Percentiles rank a stretch among this genome's conserved stretches.
These are phyloP conservation scores for Umbilicaria muhlenbergii DNA, from an alignment of 495 filamentous ascomycete genomes.

Conservation along the genomic window DNA sequence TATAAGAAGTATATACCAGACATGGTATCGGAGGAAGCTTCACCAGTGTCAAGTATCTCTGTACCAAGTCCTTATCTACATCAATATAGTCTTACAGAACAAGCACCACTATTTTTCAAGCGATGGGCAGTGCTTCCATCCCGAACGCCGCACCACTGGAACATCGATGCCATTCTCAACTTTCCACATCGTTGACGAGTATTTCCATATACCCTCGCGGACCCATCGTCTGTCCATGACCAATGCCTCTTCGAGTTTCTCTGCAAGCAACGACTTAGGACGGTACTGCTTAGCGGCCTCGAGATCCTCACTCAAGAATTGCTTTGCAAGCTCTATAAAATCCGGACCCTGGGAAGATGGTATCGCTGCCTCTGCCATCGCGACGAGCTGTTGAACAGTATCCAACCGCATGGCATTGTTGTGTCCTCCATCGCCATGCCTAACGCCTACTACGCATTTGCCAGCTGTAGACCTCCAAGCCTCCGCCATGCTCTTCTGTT, in stretches of 20 bases:
- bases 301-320: background rate
- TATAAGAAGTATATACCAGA: too few relatives aligned
- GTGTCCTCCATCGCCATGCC: background rate
- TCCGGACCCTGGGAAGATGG: background rate
- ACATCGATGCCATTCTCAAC: background rate
- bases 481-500: conserved; percentile 4
- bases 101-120: too few relatives aligned
- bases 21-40: too few relatives aligned
- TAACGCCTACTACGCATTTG: conserved; percentile 25
- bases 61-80: too few relatives aligned
- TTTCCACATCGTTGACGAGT: background rate
- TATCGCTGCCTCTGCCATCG: background rate
- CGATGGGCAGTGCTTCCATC: too few relatives aligned
- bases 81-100: too few relatives aligned
- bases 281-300: background rate
- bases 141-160: too few relatives aligned
- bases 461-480: conserved; percentile 19
- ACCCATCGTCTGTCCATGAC: conserved; percentile 7
- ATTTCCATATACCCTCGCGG: background rate
- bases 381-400: background rate
- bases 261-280: background rate
- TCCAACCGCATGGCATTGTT: background rate
- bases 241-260: conserved; percentile 5
- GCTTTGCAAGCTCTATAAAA: background rate
- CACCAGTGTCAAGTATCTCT: too few relatives aligned